Evolutionary conservation across 495 filamentous ascomycete species (phyloP).

Genomic region (Podospora anserina): DNA sequence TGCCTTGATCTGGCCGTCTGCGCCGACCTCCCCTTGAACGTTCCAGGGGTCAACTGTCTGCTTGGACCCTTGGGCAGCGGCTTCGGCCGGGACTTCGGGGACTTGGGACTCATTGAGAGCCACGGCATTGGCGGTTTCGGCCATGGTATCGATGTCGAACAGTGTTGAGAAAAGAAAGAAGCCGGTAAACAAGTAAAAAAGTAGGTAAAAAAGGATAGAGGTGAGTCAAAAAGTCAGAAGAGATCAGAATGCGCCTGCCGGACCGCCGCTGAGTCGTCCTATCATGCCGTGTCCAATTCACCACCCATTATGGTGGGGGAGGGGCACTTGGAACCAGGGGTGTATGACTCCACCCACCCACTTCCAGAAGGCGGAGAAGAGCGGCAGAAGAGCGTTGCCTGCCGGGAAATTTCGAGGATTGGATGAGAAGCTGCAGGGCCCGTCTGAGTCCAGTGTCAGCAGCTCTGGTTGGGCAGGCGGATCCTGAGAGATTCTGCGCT

Average conservation of each 20-base stretch:
- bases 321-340: conserved; percentile 14
- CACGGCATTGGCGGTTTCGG: conserved; percentile 27
- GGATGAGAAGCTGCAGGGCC: conserved; percentile 1
- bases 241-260: not conserved
- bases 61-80: conserved; percentile 32
- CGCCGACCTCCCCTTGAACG: conserved; percentile 64
- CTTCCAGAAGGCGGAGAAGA: conserved; percentile 7
- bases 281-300: not conserved
- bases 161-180: not conserved
- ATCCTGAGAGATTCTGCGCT: conserved; percentile 4
- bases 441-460: not conserved
- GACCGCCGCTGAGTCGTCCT: not conserved
- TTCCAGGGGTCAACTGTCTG: conserved; percentile 73
- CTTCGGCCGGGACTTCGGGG: conserved; percentile 14
- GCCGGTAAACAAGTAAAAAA: not conserved
- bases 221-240: conserved; percentile 15
- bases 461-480: not conserved
- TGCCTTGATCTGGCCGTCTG: conserved; percentile 62
- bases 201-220: not conserved
- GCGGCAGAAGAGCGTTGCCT: conserved; percentile 18
- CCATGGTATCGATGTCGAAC: conserved; percentile 21
- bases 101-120: conserved; percentile 31
- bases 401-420: conserved; percentile 11
- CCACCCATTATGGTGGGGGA: conserved; percentile 20
- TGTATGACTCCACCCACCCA: not conserved